These are phyloP conservation scores for Aegle marmelos DNA, from an alignment of 345 rosid genomes.

Conservation along the genomic window DNA sequence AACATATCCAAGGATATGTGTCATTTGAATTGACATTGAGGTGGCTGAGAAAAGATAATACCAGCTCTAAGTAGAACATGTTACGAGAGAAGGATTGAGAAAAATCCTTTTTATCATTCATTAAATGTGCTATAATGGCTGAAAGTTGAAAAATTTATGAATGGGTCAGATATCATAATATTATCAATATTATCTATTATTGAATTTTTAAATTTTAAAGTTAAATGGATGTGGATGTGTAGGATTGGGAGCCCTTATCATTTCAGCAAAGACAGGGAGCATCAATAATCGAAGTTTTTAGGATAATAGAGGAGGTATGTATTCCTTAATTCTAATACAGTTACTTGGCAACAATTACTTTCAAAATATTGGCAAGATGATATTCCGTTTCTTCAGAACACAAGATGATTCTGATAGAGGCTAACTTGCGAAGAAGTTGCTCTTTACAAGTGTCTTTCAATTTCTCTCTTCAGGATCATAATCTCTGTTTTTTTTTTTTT, in stretches of 20 bases:
- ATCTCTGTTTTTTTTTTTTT: not conserved
- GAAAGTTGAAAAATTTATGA: not conserved
- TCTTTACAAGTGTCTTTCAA: constrained; percentile 4
- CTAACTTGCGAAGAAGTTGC: constrained; percentile 8
- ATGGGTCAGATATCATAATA: not conserved
- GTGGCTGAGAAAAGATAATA: not conserved
- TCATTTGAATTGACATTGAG: not conserved
- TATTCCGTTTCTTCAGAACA: not conserved
- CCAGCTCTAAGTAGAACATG: not conserved
- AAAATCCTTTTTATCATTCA: not conserved
- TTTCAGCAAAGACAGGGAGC: constrained; percentile 82
- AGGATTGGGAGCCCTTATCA: constrained; percentile 98
- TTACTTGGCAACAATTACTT: not conserved
- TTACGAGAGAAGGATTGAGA: not conserved
- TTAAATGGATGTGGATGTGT: constrained; percentile 23
- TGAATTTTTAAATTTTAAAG: constrained; percentile 11
- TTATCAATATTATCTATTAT: not conserved
- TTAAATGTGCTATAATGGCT: not conserved
- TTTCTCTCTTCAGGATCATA: not conserved
- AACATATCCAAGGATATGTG: not conserved
- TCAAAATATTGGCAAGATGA: not conserved
- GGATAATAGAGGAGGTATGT: constrained; percentile 94
- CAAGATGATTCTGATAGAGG: not conserved
- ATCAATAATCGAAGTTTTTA: constrained; percentile 89
- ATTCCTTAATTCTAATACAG: not conserved